Conservation (phyloP, 495 filamentous ascomycete genomes). For the Hypoxylon intermedium region DNA sequence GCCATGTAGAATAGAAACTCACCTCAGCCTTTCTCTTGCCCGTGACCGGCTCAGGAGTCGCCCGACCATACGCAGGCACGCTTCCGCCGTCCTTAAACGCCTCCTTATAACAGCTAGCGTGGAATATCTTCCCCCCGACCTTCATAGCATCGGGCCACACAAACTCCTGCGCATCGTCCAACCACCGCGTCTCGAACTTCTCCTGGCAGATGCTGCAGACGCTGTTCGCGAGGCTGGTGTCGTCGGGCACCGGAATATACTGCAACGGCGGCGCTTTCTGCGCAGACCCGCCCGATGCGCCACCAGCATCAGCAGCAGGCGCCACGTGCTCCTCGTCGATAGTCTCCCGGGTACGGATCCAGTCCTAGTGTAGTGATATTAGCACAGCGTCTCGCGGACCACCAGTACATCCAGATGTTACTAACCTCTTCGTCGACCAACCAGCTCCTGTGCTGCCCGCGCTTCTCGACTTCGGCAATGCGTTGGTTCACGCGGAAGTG, state of each 20-base stretch:
- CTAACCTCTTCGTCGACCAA: slow-evolving; percentile 89
- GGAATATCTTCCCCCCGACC: slow-evolving; percentile 80
- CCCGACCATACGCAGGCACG: slow-evolving; percentile 52
- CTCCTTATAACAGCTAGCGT: slow-evolving; percentile 88
- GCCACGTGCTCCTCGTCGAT: slow-evolving; percentile 66
- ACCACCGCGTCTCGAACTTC: slow-evolving; percentile 86
- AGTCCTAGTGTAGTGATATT: slow-evolving; percentile 64
- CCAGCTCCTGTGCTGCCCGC: slow-evolving; percentile 88
- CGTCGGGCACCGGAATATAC: slow-evolving; percentile 83
- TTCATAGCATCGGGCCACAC: slow-evolving; percentile 93
- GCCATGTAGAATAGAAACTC: background rate
- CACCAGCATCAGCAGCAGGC: slow-evolving; percentile 38
- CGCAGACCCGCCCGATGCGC: slow-evolving; percentile 19
- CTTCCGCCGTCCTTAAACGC: slow-evolving; percentile 69
- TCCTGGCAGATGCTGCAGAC: slow-evolving; percentile 95
- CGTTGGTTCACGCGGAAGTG: slow-evolving; percentile 94
- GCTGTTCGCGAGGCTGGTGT: slow-evolving; percentile 70
- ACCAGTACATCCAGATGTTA: slow-evolving; percentile 26
- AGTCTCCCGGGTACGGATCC: slow-evolving; percentile 82
- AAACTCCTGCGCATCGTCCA: slow-evolving; percentile 91
- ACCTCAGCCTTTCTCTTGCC: slow-evolving; percentile 83
- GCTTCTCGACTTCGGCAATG: slow-evolving; percentile 78
- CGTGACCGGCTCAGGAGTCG: slow-evolving; percentile 70
- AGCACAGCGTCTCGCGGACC: slow-evolving; percentile 11
- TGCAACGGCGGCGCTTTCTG: slow-evolving; percentile 64